Evolutionary conservation across 305 asterid species (phyloP).

Genomic region (Fraxinus ornus): DNA sequence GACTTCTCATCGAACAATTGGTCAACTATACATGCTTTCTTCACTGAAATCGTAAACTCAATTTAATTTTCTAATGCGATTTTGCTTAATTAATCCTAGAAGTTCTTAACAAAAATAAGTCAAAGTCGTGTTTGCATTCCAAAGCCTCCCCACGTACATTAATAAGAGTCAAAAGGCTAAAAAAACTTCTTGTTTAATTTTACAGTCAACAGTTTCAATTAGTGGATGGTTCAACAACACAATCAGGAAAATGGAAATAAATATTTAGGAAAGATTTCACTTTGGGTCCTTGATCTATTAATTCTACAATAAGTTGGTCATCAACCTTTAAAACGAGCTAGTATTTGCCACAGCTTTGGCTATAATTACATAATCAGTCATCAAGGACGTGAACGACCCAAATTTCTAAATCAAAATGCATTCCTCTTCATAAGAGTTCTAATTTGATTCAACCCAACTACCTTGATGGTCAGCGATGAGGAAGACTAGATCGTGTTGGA

Average conservation of each 20-base stretch:
- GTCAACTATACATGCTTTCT: neutral
- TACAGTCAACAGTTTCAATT: constrained; percentile 27
- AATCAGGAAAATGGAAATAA: neutral
- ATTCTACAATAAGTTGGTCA: neutral
- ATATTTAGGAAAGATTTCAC: neutral
- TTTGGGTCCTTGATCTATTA: neutral
- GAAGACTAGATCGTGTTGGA: neutral
- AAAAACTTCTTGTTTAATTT: neutral
- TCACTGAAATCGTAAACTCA: neutral
- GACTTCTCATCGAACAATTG: constrained; percentile 9
- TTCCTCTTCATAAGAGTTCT: neutral
- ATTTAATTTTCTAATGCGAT: neutral
- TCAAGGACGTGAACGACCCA: neutral
- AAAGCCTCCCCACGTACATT: neutral
- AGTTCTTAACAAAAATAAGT: neutral
- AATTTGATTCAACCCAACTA: neutral
- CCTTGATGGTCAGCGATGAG: neutral
- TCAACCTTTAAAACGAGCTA: neutral
- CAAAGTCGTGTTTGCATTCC: constrained; percentile 2
- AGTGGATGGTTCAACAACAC: constrained; percentile 37
- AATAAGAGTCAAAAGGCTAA: constrained; percentile 18
- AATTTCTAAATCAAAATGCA: neutral
- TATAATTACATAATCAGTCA: neutral
- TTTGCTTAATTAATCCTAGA: neutral
- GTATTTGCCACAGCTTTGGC: neutral